Base-by-base conservation (phyloP, 192 early-diverging fungal genomes). In the Phlyctochytrium arcticum region DNA sequence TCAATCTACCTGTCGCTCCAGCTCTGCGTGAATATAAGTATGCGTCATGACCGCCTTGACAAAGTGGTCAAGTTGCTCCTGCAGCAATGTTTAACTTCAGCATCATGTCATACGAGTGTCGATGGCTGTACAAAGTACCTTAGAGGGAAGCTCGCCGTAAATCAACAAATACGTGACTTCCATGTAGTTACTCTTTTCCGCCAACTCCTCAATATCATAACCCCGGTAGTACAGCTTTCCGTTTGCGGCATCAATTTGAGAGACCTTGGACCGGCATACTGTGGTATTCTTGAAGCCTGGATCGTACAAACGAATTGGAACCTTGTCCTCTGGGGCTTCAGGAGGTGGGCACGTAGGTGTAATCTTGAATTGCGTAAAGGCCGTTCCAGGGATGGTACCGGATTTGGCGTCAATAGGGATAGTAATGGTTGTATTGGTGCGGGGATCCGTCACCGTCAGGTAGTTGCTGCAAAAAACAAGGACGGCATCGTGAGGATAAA, bases 91-190 rank as follows among this genome's bases (percentile, higher is more conserved):
- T 44, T 19, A 19, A n/a, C 39, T n/a, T n/a, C 21, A 19, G 12
- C 39, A 44, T n/a, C 2, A n/a, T 12, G 39, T 0, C 1, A 44
- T 44, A 19, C 12, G 39, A 2, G 12, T 19, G 15, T 1, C 2
- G 21, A 44, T 19, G 21, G 12, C 39, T n/a, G 39, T 12, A 44
- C 12, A 44, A 2, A 44, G 4, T 17, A 72, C 67, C 65, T 73
- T 73, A 12, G 54, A 48, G 5, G 72, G 75, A 10, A 77, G 56
- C 26, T 71, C 49, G n/a, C 75, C 72, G 50, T 82, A 79, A 34
- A 86, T 72, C 19, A 88, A 63, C 47, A 88, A 71, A 68, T 79
- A 88, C 5, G 85, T 73, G 19, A 86, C 84, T 68, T 88, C 87
- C 27, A 88, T 48, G 68, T 77, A 88, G 37, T 67, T 69, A 35